Evolutionary conservation across 139 green algal species (phyloP), one percentile per base, ranked within the genome.

Genomic region (Coelastrella sp.): DNA sequence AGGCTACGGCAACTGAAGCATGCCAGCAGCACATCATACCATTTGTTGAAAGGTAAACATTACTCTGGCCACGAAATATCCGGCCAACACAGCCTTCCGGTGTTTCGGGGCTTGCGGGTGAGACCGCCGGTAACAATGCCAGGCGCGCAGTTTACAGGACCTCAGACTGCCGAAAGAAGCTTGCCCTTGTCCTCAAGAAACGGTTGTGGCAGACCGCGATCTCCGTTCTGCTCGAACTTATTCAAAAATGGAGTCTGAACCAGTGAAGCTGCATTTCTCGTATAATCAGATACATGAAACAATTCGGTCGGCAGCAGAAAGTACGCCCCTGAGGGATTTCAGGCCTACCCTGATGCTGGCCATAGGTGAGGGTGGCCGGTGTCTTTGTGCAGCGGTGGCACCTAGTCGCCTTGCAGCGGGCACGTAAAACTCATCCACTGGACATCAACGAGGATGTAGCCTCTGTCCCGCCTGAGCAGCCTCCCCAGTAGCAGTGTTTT

Each of bases 271-370:
- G 57, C 75, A 88, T 64, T 88, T 88, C 83, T 79, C 60, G n/a
- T 88, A 88, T 65, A 88, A 88, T 23, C 83, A 88, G 65, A 88
- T 88, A 57, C 83, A 88, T 73, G 83, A 88, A 11, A 80, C 83
- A 8, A 79, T 88, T 19, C 56, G 83, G 6, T 23, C 7, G 5
- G n/a, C 22, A 56, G 66, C 73, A n/a, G 83, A 88, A 4, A 77
- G 66, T 71, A 88, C 5, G 7, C 4, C n/a, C 3, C 64, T 80
- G 5, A 3, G 20, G 5, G 83, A 79, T 5, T 88, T 88, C 23
- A 79, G 47, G n/a, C 83, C 83, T 5, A 79, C 64, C 7, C 83
- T 88, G 32, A 79, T 88, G 16, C 56, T 88, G 7, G 58, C 54
- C 54, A 88, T 88, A 57, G 83, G 83, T 88, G 47, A 85, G 80